These are phyloP conservation scores for Pseudozyma hubeiensis DNA, from an alignment of 1,284 basidiomycete species.

Conservation along the genomic window DNA sequence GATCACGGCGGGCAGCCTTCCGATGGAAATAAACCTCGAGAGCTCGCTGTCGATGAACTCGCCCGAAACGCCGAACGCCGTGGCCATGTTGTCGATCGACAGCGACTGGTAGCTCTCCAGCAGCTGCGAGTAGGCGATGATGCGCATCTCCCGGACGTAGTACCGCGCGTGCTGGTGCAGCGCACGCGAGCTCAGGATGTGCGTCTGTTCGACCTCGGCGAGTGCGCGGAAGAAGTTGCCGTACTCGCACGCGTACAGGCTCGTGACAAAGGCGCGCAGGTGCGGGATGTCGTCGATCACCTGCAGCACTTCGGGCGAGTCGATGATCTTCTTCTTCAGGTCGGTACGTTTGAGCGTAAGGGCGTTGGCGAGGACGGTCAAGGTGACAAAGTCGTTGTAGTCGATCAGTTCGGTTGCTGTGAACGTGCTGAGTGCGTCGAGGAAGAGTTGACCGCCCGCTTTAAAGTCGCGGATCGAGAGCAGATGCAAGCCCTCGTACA, in stretches of 20 bases:
- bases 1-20: slow-evolving; percentile 89
- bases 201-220: slow-evolving; percentile 84
- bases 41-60: slow-evolving; percentile 89
- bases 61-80: slow-evolving; percentile 89
- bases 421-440: slow-evolving; percentile 92
- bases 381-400: slow-evolving; percentile 90
- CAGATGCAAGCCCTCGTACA: slow-evolving; percentile 88
- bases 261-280: slow-evolving; percentile 71
- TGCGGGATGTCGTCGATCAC: slow-evolving; percentile 70
- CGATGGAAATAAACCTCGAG: slow-evolving; percentile 89
- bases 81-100: slow-evolving; percentile 85
- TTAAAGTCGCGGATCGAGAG: slow-evolving; percentile 82
- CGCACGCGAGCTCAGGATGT: slow-evolving; percentile 86
- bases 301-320: slow-evolving; percentile 73
- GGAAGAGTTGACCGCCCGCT: slow-evolving; percentile 76
- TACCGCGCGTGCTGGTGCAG: slow-evolving; percentile 87
- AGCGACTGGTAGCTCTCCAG: slow-evolving; percentile 91
- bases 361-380: slow-evolving; percentile 84
- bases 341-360: slow-evolving; percentile 85
- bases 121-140: slow-evolving; percentile 91
- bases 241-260: slow-evolving; percentile 91
- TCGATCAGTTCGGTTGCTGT: slow-evolving; percentile 89
- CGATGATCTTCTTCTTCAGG: slow-evolving; percentile 84
- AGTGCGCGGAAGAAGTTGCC: slow-evolving; percentile 92
- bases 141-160: slow-evolving; percentile 96